Evolutionary conservation across 2,329 filamentous ascomycete genomes (phyloP), one percentile per base, ranked within the genome.

Genomic region (Metarhizium anisopliae): DNA sequence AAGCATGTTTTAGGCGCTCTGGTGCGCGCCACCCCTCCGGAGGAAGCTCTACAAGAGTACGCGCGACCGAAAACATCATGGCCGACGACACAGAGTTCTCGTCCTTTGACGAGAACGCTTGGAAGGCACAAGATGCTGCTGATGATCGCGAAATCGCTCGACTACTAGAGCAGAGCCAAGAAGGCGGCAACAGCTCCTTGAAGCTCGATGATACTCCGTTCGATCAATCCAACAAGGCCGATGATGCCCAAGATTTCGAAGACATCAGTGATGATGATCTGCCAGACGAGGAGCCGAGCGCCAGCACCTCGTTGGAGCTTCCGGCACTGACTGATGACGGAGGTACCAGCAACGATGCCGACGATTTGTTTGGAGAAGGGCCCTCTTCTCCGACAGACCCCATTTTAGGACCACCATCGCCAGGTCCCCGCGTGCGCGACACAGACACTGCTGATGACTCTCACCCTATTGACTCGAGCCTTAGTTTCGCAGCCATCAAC

Each of bases 201-300:
- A 71, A 74, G 52, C 66, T 83, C 57, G 72, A 77, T 58, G 70
- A 71, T 50, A 68, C 64, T 13, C 70, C 77, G 29, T 80, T 86
- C 60, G 84, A 85, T 60, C 77, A 84, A 60, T 77, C 78, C 6
- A 87, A 90, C 69, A 99, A 99, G 71, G 93, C 91, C 55, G 91
- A 91, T 58, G 89, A 97, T 72, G 94, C 94, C 45, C 75, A 94
- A 59, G 94, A 99, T 67, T 99, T 79, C 64, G 90, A 89, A 67
- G 90, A 96, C 66, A 92, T 97, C 59, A 87, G 87, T 61, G 93
- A 97, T 68, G 91, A 95, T 67, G 92, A 96, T 60, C 79, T 96
- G 7, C 87, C 90, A 11, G 90, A 94, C 6, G 90, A 94, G 60
- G 90, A 85, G 55, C 71, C 70, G 32, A 70, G 69, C 11, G 70